Conservation (phyloP, 2,329 filamentous ascomycete species). For the Sordariomycetes sp. region DNA sequence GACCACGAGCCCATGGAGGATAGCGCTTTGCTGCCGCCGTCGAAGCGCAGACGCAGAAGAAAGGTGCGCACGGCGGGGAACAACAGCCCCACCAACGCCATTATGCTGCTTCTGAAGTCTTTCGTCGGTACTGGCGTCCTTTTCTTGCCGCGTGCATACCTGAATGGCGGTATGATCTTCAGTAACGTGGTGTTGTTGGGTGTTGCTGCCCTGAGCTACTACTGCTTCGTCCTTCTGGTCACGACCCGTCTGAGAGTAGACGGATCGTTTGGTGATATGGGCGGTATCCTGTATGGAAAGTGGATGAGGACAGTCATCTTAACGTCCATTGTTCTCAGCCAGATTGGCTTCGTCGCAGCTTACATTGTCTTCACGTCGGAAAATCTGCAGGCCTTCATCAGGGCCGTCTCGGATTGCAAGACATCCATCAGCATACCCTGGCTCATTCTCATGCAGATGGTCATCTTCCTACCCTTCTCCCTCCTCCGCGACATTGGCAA, state of each 20-base stretch:
- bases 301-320: slow-evolving; percentile 87
- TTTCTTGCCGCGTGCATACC: slow-evolving; percentile 84
- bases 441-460: slow-evolving; percentile 89
- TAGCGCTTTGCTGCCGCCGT: slow-evolving; percentile 73
- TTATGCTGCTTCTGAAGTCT: slow-evolving; percentile 84
- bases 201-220: slow-evolving; percentile 84
- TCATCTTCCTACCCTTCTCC: slow-evolving; percentile 90
- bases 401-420: slow-evolving; percentile 82
- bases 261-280: slow-evolving; percentile 97
- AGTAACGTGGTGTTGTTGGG: slow-evolving; percentile 83
- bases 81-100: slow-evolving; percentile 70
- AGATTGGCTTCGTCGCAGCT: slow-evolving; percentile 88
- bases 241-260: slow-evolving; percentile 76
- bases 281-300: slow-evolving; percentile 80
- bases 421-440: slow-evolving; percentile 78
- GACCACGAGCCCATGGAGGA: slow-evolving; percentile 78
- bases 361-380: slow-evolving; percentile 97
- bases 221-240: slow-evolving; percentile 93
- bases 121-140: slow-evolving; percentile 96
- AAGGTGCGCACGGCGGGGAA: slow-evolving; percentile 69
- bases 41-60: slow-evolving; percentile 63
- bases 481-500: slow-evolving; percentile 95
- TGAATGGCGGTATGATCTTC: slow-evolving; percentile 97
- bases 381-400: slow-evolving; percentile 89
- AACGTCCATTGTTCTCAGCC: slow-evolving; percentile 85